Percentiles rank a stretch among this genome's conserved stretches.
phyloP scores from a whole-genome alignment of 768 basidiomycete genomes.

The Amanita pallidorosea region DNA sequence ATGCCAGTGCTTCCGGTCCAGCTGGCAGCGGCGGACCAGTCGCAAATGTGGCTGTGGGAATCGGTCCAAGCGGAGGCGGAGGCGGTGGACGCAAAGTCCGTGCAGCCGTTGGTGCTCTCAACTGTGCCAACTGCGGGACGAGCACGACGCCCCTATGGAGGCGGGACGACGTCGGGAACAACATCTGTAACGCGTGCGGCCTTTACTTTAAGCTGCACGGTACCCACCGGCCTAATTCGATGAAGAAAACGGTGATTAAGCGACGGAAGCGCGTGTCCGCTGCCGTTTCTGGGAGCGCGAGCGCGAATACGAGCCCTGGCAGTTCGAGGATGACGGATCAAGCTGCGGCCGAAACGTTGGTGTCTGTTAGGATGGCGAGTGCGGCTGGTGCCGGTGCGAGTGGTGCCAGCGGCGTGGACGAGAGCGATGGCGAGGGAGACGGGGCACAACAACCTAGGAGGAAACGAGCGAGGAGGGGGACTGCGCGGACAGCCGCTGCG shows the following conservation, averaged over 20 bases:
- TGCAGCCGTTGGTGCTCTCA: constrained; percentile 56
- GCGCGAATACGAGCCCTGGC: constrained; percentile 14
- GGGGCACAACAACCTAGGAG: constrained; percentile 36
- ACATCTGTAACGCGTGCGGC: constrained; percentile 92
- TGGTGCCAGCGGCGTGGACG: constrained; percentile 24
- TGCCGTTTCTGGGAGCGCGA: constrained; percentile 37
- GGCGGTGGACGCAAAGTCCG: constrained; percentile 22
- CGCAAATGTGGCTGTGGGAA: constrained; percentile 18
- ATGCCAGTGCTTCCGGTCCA: constrained; percentile 12
- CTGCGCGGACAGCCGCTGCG: constrained; percentile 7
- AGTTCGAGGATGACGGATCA: constrained; percentile 55
- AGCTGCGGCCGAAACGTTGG: constrained; percentile 82
- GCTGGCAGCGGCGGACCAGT: constrained; percentile 18
- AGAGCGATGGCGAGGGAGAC: constrained; percentile 32
- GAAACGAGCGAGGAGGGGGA: constrained; percentile 39
- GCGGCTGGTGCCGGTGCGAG: constrained; percentile 21
- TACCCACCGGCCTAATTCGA: constrained; percentile 91
- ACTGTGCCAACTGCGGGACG: constrained; percentile 84
- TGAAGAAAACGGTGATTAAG: constrained; percentile 99
- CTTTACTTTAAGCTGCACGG: constrained; percentile 98
- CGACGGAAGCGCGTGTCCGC: constrained; percentile 95
- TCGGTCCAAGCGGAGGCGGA: constrained; percentile 15
- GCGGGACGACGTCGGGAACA: constrained; percentile 83
- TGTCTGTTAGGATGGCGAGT: constrained; percentile 47
- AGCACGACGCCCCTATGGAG: constrained; percentile 88